Percentiles rank a stretch among this genome's conserved stretches.
phyloP scores from a whole-genome alignment of 331 rosid species.

The Dryas integrifolia region DNA sequence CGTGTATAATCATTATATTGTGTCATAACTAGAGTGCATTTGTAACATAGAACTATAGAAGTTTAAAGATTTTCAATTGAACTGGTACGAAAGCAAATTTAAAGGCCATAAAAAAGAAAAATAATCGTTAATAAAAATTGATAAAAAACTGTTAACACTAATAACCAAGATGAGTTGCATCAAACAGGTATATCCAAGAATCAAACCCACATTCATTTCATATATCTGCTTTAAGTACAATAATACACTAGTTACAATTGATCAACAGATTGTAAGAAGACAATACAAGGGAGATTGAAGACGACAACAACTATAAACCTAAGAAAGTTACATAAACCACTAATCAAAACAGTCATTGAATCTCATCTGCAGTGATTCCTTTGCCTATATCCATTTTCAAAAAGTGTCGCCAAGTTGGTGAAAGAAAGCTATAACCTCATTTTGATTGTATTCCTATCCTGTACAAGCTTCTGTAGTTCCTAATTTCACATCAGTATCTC shows the following conservation, averaged over 20 bases:
- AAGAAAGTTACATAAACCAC: background rate
- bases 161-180: background rate
- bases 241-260: constrained; percentile 10
- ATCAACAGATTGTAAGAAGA: background rate
- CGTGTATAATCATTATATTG: too few relatives aligned
- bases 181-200: background rate
- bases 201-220: constrained; percentile 5
- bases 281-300: background rate
- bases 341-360: constrained; percentile 16
- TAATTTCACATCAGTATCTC: constrained; percentile 1
- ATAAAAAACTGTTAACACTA: background rate
- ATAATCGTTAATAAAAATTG: background rate
- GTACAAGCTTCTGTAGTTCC: constrained; percentile 23
- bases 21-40: too few relatives aligned
- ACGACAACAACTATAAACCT: constrained; percentile 7
- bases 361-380: constrained; percentile 8
- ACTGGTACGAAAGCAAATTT: too few relatives aligned
- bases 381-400: background rate
- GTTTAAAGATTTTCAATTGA: too few relatives aligned
- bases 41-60: too few relatives aligned
- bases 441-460: constrained; percentile 27
- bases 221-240: constrained; percentile 15
- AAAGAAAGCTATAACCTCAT: constrained; percentile 19
- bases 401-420: background rate
- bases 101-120: too few relatives aligned